phyloP scores from a whole-genome alignment of 805 yeast genomes.

The Ogataea haglerorum region DNA sequence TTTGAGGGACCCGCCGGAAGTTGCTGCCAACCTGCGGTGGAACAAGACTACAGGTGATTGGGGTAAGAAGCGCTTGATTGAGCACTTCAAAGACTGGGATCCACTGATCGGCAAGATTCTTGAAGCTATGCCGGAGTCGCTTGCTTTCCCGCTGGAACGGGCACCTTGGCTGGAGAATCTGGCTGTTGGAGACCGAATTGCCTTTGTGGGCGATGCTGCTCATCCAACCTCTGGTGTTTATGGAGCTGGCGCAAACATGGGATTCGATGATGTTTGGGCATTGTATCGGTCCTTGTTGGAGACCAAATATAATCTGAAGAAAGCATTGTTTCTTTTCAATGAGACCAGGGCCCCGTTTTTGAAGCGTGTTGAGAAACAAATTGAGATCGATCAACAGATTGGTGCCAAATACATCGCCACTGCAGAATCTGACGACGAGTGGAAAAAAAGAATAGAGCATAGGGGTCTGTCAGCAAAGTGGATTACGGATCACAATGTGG shows the following conservation, averaged over 20 bases:
- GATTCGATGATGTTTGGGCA: conserved; percentile 11
- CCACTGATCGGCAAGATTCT: conserved; percentile 8
- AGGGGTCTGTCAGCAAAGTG: conserved; percentile 5
- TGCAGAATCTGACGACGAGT: conserved; percentile 9
- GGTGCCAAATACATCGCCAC: conserved; percentile 7
- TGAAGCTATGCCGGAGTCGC: conserved; percentile 9
- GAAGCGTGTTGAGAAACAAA: conserved; percentile 8
- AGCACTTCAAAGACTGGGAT: conserved; percentile 11
- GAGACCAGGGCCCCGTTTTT: conserved; percentile 11
- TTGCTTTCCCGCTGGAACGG: conserved; percentile 8
- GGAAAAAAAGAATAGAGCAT: conserved; percentile 6
- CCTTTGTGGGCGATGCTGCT: conserved; percentile 11
- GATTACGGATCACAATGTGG: conserved; percentile 11
- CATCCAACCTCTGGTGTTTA: conserved; percentile 14
- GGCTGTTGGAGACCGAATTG: conserved; percentile 5
- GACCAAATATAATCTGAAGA: background rate
- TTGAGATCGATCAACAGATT: conserved; percentile 9
- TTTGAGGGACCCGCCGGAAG: conserved; percentile 6
- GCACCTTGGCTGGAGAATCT: conserved; percentile 9
- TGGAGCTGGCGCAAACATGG: conserved; percentile 12
- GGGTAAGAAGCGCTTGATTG: conserved; percentile 6
- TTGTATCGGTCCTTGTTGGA: conserved; percentile 5
- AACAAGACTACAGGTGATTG: conserved; percentile 8
- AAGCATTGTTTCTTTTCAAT: conserved; percentile 3
- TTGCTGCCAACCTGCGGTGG: conserved; percentile 9